Evolutionary conservation across 2,329 filamentous ascomycete species (phyloP), one percentile per base, ranked within the genome.

Genomic region (Hymenotorrendiella dingleyae): DNA sequence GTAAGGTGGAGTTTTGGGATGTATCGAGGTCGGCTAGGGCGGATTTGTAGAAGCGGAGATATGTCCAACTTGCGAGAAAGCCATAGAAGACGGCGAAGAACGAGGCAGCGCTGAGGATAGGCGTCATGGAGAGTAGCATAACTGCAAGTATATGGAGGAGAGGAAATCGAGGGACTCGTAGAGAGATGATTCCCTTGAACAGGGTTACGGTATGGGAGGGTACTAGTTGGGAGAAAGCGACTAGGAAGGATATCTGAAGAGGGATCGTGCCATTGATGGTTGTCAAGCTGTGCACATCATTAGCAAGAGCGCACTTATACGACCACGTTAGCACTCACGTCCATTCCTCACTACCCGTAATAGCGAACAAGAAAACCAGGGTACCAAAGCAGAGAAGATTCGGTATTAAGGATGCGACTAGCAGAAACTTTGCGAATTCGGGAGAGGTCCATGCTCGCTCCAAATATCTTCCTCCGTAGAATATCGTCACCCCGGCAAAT

Each of bases 151-250:
- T 63, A 80, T 85, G 72, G 68, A 93, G 50, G 68, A 94, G 69
- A 9, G 78, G 79, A 55, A 82, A 80, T 36, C 76, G 70, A 14
- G 80, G 80, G 42, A 98, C 89, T 54, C 91, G 86, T 64, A 97
- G 80, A 47, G 93, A 94, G 46, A 97, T 64, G 48, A 95, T 70
- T 51, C 89, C 89, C 52, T 85, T 84, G 69, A 95, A 91, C 45
- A 98, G 78, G 4, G 91, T 93, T 40, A 97, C 91, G 9, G 93
- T 98, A 65, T 98, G 93, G 49, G 95, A 90, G 17, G 93, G 93
- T 26, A 97, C 85, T 37, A 98, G 86, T 67, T 98, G 93, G 68
- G 94, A 97, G 68, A 97, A 95, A 42, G 91, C 87, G 57, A 97
- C 87, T 48, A 98, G 84, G 69, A 97, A 97, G 48, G 86, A 83